Evolutionary conservation across 2,329 filamentous ascomycete species (phyloP).

Genomic region (Graphilbum fragrans): DNA sequence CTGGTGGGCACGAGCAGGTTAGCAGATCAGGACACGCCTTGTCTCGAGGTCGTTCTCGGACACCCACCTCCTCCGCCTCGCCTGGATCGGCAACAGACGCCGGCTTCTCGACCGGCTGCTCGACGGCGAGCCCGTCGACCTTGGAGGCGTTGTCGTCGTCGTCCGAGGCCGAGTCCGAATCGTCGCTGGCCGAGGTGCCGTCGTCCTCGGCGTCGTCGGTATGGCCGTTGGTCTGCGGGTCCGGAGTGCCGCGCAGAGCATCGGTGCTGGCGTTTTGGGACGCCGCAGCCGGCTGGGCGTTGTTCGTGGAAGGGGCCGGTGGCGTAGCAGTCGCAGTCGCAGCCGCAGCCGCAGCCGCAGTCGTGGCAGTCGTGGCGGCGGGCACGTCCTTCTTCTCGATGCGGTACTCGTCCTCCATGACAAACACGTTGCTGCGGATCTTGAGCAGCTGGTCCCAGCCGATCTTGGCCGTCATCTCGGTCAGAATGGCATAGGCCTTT

Average conservation of each 20-base stretch:
- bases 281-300: neutral
- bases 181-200: constrained; percentile 9
- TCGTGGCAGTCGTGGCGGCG: constrained; percentile 23
- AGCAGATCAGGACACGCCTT: neutral
- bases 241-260: constrained; percentile 60
- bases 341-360: neutral
- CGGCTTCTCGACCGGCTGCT: constrained; percentile 68
- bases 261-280: constrained; percentile 56
- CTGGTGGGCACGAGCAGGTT: neutral
- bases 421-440: constrained; percentile 92
- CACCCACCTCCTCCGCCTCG: constrained; percentile 59
- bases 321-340: constrained; percentile 42
- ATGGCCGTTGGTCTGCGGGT: constrained; percentile 38
- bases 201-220: neutral
- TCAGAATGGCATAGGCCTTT: constrained; percentile 86
- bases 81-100: constrained; percentile 66
- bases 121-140: constrained; percentile 13
- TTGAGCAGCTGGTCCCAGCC: constrained; percentile 95
- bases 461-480: constrained; percentile 91
- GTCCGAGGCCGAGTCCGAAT: constrained; percentile 17
- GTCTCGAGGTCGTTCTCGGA: neutral
- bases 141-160: constrained; percentile 17
- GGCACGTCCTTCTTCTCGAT: constrained; percentile 62
- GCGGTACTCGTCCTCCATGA: constrained; percentile 98
- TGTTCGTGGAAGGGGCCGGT: neutral